Conservation (phyloP, 768 basidiomycete genomes). For the Russula earlei region DNA sequence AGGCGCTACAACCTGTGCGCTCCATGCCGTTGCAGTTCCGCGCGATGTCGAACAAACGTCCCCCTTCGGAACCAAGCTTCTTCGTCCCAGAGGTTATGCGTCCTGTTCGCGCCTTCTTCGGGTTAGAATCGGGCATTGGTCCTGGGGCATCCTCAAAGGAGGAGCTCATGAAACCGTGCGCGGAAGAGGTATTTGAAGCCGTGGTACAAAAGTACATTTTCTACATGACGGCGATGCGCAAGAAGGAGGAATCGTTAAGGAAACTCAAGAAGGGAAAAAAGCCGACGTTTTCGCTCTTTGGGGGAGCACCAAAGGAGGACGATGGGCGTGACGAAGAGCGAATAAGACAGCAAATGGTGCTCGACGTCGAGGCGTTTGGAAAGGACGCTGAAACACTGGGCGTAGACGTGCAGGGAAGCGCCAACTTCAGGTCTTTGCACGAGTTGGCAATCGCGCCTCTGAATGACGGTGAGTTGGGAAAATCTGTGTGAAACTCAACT, state of each 20-base stretch:
- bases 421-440: conserved; percentile 44
- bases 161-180: conserved; percentile 40
- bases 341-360: conserved; percentile 73
- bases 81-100: conserved; percentile 76
- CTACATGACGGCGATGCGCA: conserved; percentile 76
- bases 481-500: neutral
- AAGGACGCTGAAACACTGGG: conserved; percentile 65
- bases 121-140: conserved; percentile 44
- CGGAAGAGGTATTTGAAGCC: conserved; percentile 58
- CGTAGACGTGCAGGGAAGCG: conserved; percentile 45
- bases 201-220: conserved; percentile 62
- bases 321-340: conserved; percentile 83
- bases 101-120: conserved; percentile 71
- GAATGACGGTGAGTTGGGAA: conserved; percentile 25
- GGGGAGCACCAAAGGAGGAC: conserved; percentile 46
- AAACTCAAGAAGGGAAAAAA: conserved; percentile 85
- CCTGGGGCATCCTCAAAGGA: conserved; percentile 51
- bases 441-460: conserved; percentile 47
- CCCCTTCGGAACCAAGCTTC: conserved; percentile 73
- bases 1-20: conserved; percentile 74
- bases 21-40: conserved; percentile 88
- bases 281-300: conserved; percentile 70
- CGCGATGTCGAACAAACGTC: conserved; percentile 66
- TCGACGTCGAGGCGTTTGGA: conserved; percentile 81
- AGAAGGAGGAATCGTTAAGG: conserved; percentile 83